phyloP scores from a whole-genome alignment of 345 rosid genomes.

The Citrus medica region DNA sequence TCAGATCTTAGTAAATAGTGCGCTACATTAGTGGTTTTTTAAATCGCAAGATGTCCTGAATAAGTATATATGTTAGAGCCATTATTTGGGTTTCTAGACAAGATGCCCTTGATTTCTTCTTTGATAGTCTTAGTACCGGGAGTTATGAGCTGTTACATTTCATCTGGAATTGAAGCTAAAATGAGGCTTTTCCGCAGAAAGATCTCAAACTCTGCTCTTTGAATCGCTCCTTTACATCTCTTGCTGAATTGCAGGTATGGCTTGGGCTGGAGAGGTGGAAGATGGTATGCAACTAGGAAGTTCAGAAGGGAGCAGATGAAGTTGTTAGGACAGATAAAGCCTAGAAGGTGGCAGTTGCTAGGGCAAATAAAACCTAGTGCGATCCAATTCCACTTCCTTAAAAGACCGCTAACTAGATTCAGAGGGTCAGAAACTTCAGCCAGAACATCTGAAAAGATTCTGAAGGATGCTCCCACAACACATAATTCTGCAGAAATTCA shows the following conservation, averaged over 20 bases:
- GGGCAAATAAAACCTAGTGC: conserved; percentile 55
- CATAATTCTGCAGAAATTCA: conserved; percentile 15
- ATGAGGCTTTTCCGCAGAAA: background rate
- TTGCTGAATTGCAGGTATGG: conserved; percentile 59
- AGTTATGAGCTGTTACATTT: background rate
- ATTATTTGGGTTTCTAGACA: background rate
- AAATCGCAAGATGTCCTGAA: background rate
- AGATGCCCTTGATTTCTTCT: background rate
- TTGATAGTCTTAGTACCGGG: background rate
- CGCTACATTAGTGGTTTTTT: background rate
- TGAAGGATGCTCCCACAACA: conserved; percentile 18
- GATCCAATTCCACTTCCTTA: conserved; percentile 50
- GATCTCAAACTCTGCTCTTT: background rate
- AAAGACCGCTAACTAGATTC: conserved; percentile 41
- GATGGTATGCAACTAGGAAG: conserved; percentile 85
- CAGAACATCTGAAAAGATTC: conserved; percentile 34
- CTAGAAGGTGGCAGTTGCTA: conserved; percentile 67
- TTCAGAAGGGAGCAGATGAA: conserved; percentile 80
- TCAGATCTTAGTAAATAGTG: background rate
- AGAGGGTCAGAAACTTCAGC: conserved; percentile 23
- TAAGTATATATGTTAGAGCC: background rate
- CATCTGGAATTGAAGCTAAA: background rate
- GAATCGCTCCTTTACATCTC: background rate
- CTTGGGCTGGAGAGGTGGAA: conserved; percentile 94
- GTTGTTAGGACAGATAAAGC: conserved; percentile 63